Conservation (phyloP, 192 early-diverging fungal genomes). For the Coemansia asiatica region DNA sequence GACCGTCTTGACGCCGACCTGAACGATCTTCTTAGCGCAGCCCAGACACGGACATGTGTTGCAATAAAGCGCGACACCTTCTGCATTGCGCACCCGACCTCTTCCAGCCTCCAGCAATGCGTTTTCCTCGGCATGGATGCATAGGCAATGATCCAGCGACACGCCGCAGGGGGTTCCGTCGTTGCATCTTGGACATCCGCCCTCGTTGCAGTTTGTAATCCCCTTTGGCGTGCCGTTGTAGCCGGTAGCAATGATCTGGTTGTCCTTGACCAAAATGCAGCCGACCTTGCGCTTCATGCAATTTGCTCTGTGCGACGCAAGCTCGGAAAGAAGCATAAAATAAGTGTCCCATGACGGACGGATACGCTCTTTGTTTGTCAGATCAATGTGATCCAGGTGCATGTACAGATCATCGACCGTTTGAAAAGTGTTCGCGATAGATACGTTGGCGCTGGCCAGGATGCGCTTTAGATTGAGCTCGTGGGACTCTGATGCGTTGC, state of each 20-base stretch:
- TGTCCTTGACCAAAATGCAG: constrained; percentile 86
- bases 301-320: constrained; percentile 87
- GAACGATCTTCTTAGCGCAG: constrained; percentile 96
- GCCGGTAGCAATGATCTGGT: constrained; percentile 92
- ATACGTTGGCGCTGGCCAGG: constrained; percentile 58
- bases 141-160: constrained; percentile 84
- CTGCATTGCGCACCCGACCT: constrained; percentile 72
- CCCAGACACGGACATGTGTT: constrained; percentile 89
- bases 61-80: constrained; percentile 78
- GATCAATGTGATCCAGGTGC: constrained; percentile 56
- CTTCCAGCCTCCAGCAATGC: constrained; percentile 95
- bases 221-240: constrained; percentile 98
- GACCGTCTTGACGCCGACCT: constrained; percentile 88
- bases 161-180: constrained; percentile 74
- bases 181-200: constrained; percentile 94
- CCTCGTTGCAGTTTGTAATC: constrained; percentile 89
- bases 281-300: constrained; percentile 99
- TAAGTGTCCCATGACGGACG: constrained; percentile 97
- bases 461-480: constrained; percentile 35
- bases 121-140: constrained; percentile 99
- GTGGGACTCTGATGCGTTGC: constrained; percentile 8
- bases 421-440: constrained; percentile 62
- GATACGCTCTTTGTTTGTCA: constrained; percentile 72
- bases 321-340: constrained; percentile 91
- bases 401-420: constrained; percentile 37